Base-by-base conservation (phyloP, 1,284 basidiomycete species). In the Ganoderma sp. region DNA sequence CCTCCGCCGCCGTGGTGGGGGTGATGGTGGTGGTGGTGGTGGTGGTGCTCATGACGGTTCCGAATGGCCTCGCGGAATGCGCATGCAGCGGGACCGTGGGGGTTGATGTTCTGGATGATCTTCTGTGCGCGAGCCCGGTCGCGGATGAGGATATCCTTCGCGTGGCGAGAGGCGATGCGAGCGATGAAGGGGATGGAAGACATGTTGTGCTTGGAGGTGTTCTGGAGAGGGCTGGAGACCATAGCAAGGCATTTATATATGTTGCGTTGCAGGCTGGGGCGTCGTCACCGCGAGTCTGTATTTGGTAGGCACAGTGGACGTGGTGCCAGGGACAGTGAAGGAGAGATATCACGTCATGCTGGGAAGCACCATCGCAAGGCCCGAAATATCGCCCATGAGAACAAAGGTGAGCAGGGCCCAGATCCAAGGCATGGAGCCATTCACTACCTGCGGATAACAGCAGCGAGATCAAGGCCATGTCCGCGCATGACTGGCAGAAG, bases 61-160 rank as follows among this genome's bases (percentile, higher is more conserved):
- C 67, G 60, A 67, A 75, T 73, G 52, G 73, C 73, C 69, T 78
- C 75, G 32, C 72, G 74, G 68, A 74, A 71, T 32, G 79, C 78
- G 68, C 73, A 71, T 32, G 79, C 78, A 15, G 64, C 67, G 6
- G 87, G 87, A 10, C 87, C 86, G 71, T 88, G 85, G 0, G 86
- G 84, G 62, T 84, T 82, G 59, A 84, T 64, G 32, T 85, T 85
- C 41, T 80, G 78, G 39, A 86, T 73, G 72, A 89, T 73, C 79
- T 86, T 88, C 78, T 83, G 78, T 25, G 87, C 86, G 37, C 88
- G 84, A 50, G 82, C 81, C 57, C 79, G 79, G 77, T 90, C 88
- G 72, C 83, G 84, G 37, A 82, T 80, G 63, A 88, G 76, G 72
- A 89, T 79, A 34, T 87, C 81, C 73, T 78, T 82, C 25, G 81